Evolutionary conservation across 1,284 basidiomycete species (phyloP).

Genomic region (Laetiporus sulphureus): DNA sequence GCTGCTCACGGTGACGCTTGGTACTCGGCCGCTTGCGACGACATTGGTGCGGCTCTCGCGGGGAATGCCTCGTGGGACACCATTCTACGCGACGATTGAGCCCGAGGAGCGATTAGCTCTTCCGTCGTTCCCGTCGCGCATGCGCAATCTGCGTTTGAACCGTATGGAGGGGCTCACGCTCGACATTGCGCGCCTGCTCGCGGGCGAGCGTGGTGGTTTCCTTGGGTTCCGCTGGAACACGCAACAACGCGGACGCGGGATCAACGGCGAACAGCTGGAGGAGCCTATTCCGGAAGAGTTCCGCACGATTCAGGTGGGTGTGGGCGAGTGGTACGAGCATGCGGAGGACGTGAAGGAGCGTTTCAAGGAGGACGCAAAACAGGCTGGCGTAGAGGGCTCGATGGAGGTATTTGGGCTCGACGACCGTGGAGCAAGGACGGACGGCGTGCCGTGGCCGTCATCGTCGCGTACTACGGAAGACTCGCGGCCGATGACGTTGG

Average conservation of each 20-base stretch:
- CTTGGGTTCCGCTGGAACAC: constrained; percentile 28
- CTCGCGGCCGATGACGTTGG: too few species aligned
- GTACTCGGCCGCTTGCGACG: constrained; percentile 38
- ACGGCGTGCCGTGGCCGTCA: constrained; percentile 14
- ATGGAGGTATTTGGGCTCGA: constrained; percentile 26
- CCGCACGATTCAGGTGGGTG: constrained; percentile 28
- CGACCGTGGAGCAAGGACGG: constrained; percentile 20
- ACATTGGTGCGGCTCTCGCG: constrained; percentile 30
- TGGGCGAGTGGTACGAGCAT: constrained; percentile 29
- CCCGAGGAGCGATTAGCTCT: constrained; percentile 29
- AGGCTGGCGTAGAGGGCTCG: constrained; percentile 13
- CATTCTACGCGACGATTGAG: constrained; percentile 30
- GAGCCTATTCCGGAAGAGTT: constrained; percentile 26
- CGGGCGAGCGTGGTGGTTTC: constrained; percentile 30
- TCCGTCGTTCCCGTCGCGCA: constrained; percentile 27
- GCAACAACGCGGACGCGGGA: constrained; percentile 26
- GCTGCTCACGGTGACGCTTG: constrained; percentile 32
- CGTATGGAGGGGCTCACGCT: constrained; percentile 27
- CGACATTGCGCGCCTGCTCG: constrained; percentile 21
- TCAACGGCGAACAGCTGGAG: constrained; percentile 30
- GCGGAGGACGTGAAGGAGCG: constrained; percentile 29
- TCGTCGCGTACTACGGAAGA: background rate
- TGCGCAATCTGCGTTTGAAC: constrained; percentile 30
- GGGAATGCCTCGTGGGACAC: constrained; percentile 26
- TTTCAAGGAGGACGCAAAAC: constrained; percentile 26